phyloP scores from a whole-genome alignment of 257 asterid species.

The Gardenia jasminoides region DNA sequence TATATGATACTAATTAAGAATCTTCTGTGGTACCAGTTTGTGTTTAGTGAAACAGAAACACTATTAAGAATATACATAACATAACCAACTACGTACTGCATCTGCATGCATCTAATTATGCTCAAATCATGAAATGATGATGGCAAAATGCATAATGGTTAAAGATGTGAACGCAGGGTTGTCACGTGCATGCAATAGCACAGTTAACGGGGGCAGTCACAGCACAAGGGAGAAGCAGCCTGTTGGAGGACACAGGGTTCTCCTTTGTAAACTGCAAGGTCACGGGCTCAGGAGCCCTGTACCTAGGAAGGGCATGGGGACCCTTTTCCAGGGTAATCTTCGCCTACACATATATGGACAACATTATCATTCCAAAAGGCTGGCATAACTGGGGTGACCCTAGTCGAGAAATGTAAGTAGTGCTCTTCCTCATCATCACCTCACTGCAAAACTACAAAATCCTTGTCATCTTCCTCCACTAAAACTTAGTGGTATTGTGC shows the following conservation, averaged over 20 bases:
- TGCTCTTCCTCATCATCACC: neutral
- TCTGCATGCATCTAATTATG: no score
- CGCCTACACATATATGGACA: slow-evolving; percentile 89
- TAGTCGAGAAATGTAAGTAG: slow-evolving; percentile 79
- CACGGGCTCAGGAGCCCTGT: slow-evolving; percentile 89
- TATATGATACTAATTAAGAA: no score
- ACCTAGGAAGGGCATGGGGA: slow-evolving; percentile 99
- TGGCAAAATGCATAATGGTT: neutral
- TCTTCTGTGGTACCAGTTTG: neutral
- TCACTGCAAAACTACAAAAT: neutral
- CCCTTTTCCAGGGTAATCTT: slow-evolving; percentile 92
- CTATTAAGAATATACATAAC: no score
- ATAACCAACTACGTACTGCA: no score
- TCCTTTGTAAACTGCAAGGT: slow-evolving; percentile 85
- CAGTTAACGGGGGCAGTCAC: slow-evolving; percentile 79
- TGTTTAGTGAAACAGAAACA: neutral
- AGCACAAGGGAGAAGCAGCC: slow-evolving; percentile 80
- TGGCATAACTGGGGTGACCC: slow-evolving; percentile 99
- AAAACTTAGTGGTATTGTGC: neutral
- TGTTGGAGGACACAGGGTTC: slow-evolving; percentile 76
- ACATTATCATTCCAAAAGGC: slow-evolving; percentile 84
- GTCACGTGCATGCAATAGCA: slow-evolving; percentile 85
- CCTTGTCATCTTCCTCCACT: slow-evolving; percentile 10
- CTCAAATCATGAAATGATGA: neutral
- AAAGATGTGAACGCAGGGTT: slow-evolving; percentile 35